Evolutionary conservation across 768 basidiomycete species (phyloP), one percentile per base, ranked within the genome.

Genomic region (Kwoniella dendrophila): DNA sequence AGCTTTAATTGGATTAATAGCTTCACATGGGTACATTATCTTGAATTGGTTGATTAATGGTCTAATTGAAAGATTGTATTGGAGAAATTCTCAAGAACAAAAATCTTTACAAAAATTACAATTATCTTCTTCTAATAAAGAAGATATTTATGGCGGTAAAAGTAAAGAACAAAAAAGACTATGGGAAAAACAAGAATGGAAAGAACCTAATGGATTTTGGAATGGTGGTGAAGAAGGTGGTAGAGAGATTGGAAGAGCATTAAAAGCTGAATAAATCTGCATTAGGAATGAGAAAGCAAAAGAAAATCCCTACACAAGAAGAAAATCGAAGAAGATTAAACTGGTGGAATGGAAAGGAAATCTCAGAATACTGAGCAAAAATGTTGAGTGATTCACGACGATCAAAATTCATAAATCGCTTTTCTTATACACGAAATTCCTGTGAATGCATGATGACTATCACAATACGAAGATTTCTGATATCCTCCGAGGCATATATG

Each of bases 1-100:
- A 2, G 78, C 87, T 8, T 78, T 91, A 20, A 81, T 95, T 41
- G 89, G 92, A 1, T 83, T 97, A 40, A 83, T 85, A 3, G 87
- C 92, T n/a, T 89, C 87, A 45, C 95, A 98, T 76, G 88, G 84
- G n/a, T 95, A 87, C 79, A 81, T 92, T 59, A 64, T 92, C 36
- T 72, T 90, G 45, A 84, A 87, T 12, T 81, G 81, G 4, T 61
- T 83, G 14, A 85, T 92, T 36, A 81, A 88, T 22, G 88, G 87
- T 68, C 69, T 90, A 30, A 82, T 93, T 22, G 87, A 90, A 78
- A 83, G 86, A 70, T 78, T 88, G n/a, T 79, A 88, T 64, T 95
- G 92, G 92, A 82, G 83, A 49, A 87, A 85, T 1, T 88, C 87
- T 61, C 77, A 80, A 41, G 92, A 90, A 82, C 84, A 69, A 79